Base-by-base conservation (phyloP, 805 yeast genomes). In the Schwanniomyces sp. region DNA sequence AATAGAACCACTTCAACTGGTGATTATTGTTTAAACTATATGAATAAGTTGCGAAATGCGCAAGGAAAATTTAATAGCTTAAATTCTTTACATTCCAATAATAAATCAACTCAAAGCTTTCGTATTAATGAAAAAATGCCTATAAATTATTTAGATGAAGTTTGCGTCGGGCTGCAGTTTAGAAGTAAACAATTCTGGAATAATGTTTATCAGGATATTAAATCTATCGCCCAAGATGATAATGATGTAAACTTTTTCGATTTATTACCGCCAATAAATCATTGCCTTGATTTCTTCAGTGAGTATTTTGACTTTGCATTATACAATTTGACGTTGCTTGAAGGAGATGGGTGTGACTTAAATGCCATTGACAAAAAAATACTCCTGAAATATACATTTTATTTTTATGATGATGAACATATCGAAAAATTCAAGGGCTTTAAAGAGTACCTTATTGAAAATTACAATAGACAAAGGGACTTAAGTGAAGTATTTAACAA, bases 171-270 rank as follows among this genome's bases (percentile, higher is more conserved):
- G 14, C 36, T 58, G 4, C 34, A 50, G 12, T 43, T 60, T 30
- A 49, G 50, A 27, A 54, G 61, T 2, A 52, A 52, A 14, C 61
- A 53, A 41, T 62, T 64, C 41, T 64, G 69, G 69, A 61, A 63
- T 49, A 48, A 57, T 41, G 59, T 64, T n/a, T 64, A 64, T 47
- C 68, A 64, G 44, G 69, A 66, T 44, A 37, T 66, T 28, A 63
- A 61, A 43, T 51, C 51, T 30, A 59, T 55, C 24, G 49, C 57
- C 8, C 54, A 51, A 34, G 27, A 51, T 34, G 47, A 53, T 25
- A 28, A 30, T 9, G 45, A 24, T 6, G 34, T 51, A 17, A 50
- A 57, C 34, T 58, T 51, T 36, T 58, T 57, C 40, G 58, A 59
- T 4, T 44, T 53, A 25, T 41, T 61, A 45, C 65, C 65, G 1